Evolutionary conservation across 352 stramenopile genomes (phyloP).

Genomic region (Stramenopiles sp.): DNA sequence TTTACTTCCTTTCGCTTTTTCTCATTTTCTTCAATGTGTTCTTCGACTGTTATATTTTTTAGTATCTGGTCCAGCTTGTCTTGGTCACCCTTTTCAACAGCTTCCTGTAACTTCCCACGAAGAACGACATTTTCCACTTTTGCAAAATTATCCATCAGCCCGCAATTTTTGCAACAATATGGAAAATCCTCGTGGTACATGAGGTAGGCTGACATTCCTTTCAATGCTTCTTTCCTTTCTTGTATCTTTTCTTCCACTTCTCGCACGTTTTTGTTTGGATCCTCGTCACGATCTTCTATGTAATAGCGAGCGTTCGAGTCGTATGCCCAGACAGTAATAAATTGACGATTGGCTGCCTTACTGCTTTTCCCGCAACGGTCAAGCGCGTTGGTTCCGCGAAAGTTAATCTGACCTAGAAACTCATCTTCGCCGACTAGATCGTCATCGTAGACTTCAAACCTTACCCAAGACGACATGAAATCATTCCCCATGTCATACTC

Average conservation of each 20-base stretch:
- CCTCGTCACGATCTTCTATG: background rate
- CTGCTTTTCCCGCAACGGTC: no score
- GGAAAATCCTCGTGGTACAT: slow-evolving; percentile 4
- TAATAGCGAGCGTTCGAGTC: background rate
- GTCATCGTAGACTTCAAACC: background rate
- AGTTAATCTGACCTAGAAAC: background rate
- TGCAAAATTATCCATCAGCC: background rate
- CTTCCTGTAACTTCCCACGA: background rate
- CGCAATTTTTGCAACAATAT: background rate
- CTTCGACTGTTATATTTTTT: background rate
- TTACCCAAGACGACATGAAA: background rate
- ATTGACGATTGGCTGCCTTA: background rate
- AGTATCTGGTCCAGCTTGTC: background rate
- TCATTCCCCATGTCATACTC: background rate
- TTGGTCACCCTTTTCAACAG: background rate
- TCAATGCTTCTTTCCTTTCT: slow-evolving; percentile 5
- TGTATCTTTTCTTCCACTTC: slow-evolving; percentile 8
- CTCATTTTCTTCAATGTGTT: background rate
- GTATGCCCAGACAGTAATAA: background rate
- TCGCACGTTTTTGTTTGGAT: background rate
- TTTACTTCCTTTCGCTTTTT: background rate
- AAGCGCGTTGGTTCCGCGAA: no score
- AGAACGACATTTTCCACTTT: background rate
- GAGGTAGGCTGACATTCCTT: background rate
- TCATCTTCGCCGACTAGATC: background rate